Evolutionary conservation across 2,329 filamentous ascomycete species (phyloP), one percentile per base, ranked within the genome.

Genomic region (Fusarium buxicola): DNA sequence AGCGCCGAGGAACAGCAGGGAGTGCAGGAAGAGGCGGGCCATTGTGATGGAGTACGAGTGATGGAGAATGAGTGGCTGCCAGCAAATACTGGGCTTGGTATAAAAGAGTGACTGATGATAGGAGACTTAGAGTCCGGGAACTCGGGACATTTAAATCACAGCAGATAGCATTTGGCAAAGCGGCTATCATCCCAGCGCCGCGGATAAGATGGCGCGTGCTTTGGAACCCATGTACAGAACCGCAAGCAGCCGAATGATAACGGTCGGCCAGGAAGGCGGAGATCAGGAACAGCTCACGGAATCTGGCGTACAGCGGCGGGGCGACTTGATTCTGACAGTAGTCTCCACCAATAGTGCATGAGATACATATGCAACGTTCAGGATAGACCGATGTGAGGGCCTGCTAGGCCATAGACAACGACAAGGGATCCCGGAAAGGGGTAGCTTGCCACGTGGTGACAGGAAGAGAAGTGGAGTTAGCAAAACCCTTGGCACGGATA

Each of bases 1-100:
- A 3, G 39, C 47, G 16, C 57, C 38, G 13, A 65, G 43, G 11
- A 61, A 58, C 2, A 64, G 25, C 21, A 58, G 34, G 1, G 62
- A 53, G 21, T 50, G 47, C 18, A 60, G 40, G 3, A 65, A 24
- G 15, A 64, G 41, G 11, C 60, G 53, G 4, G 54, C 30, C 62
- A 65, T 64, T 8, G 8, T 43, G n/a, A 35, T 30, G n/a, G 8
- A 32, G 9, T 18, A 24, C 18, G 16, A 34, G 27, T 3, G 8
- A n/a, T 21, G 8, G 8, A 8, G 28, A 51, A 57, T 18, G 54
- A 53, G 25, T 35, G 38, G 30, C 38, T 54, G 31, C 30, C 51
- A 53, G 34, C 5, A 21, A 45, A 32, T n/a, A 3, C 40, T 31
- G 21, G 51, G 13, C 44, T 47, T 45, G 15, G 38, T 28, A 12